Evolutionary conservation across 2,329 filamentous ascomycete genomes (phyloP), one percentile per base, ranked within the genome.

Genomic region (Trichoderma sp.): DNA sequence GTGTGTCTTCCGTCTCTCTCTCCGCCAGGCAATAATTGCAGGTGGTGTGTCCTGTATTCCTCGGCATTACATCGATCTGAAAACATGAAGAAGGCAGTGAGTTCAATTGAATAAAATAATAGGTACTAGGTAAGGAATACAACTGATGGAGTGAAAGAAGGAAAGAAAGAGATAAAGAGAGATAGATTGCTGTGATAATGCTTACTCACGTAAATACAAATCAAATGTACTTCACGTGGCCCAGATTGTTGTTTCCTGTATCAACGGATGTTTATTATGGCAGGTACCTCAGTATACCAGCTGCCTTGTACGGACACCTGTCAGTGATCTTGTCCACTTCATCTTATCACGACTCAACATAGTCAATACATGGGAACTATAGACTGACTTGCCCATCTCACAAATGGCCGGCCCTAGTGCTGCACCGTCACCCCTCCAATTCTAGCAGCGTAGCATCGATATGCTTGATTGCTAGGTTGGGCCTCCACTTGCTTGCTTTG

Each of bases 391-490:
- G n/a, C 17, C 28, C 30, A 57, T 57, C 53, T 57, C 53, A 28
- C 53, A 63, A 66, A 66, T n/a, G 63, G 65, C 65, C 36, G 65
- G 13, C 65, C 32, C 36, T 61, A 68, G 65, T 57, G 65, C 53
- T 68, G 55, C 65, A 68, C 65, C 30, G 34, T 57, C 55, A 59
- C 55, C 65, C 65, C 65, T 68, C 28, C 66, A 30, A 34, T 43
- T 34, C 39, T 32, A 23, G 36, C 34, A 28, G 39, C 26, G 66
- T 36, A 68, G 66, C 66, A 62, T 61, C 57, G 26, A 62, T 62
- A 34, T 61, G 53, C 65, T 68, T 50, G 55, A 61, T 61, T 61
- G 66, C 66, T 34, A 53, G 55, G 32, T 47, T 28, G 36, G 39
- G 66, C 28, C 66, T 59, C 55, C 57, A 57, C 66, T 26, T 50